Percentiles rank a stretch among this genome's conserved stretches.
Evolutionary conservation across 495 filamentous ascomycete species (phyloP).

Genomic region (Penicillium diatomitis): DNA sequence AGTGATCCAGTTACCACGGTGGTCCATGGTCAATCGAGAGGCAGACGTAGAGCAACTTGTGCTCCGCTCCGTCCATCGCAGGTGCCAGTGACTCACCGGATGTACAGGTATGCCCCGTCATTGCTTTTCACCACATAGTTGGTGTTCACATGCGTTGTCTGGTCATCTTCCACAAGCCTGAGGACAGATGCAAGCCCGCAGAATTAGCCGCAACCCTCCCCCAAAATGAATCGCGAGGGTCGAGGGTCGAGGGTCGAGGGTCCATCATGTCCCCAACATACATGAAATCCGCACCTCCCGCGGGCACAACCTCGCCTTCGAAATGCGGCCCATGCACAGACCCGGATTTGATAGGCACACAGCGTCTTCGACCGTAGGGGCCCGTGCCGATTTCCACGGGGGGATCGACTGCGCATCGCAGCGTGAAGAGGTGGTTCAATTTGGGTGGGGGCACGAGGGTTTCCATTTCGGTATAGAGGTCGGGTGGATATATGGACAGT

Average conservation of each 20-base stretch:
- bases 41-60: neutral
- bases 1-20: neutral
- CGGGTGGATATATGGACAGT: too few species aligned
- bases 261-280: neutral
- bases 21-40: too few species aligned
- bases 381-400: constrained; percentile 24
- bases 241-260: neutral
- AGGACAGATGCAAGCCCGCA: neutral
- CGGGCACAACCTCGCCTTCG: constrained; percentile 18
- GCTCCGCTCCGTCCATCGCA: neutral
- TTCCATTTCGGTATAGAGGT: constrained; percentile 6
- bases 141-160: constrained; percentile 23
- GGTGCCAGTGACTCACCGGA: constrained; percentile 9
- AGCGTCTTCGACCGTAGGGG: constrained; percentile 22
- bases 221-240: neutral
- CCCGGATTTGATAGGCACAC: constrained; percentile 20
- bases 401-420: constrained; percentile 19
- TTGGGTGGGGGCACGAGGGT: constrained; percentile 17
- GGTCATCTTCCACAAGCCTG: constrained; percentile 22
- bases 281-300: constrained; percentile 25
- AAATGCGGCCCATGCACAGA: constrained; percentile 16
- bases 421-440: constrained; percentile 22
- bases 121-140: constrained; percentile 23
- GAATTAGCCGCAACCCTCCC: too few species aligned
- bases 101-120: constrained; percentile 21